Evolutionary conservation across 1,284 basidiomycete genomes (phyloP).

Genomic region (Cerrena zonata): DNA sequence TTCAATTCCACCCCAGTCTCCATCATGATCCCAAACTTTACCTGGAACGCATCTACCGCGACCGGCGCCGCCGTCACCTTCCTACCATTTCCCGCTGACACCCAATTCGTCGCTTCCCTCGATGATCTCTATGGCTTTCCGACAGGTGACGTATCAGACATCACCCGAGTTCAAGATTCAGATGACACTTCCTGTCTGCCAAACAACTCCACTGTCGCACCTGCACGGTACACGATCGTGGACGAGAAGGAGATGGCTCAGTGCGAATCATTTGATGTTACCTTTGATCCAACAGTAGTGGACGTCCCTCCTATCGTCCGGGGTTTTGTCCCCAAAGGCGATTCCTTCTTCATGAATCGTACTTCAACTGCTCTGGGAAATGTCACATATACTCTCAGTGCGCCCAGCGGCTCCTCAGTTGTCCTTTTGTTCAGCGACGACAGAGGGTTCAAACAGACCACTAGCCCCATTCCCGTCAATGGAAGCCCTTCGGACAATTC

Average conservation of each 20-base stretch:
- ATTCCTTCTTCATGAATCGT: slow-evolving; percentile 35
- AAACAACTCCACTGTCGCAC: slow-evolving; percentile 7
- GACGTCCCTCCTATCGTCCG: slow-evolving; percentile 37
- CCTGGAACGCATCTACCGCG: slow-evolving; percentile 34
- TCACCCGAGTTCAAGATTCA: slow-evolving; percentile 41
- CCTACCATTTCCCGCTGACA: slow-evolving; percentile 45
- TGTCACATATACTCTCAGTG: slow-evolving; percentile 42
- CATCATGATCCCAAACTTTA: slow-evolving; percentile 37
- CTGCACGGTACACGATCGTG: slow-evolving; percentile 22
- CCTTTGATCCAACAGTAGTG: slow-evolving; percentile 34
- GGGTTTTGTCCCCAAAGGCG: slow-evolving; percentile 39
- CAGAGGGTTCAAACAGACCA: slow-evolving; percentile 22
- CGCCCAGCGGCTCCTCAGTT: slow-evolving; percentile 32
- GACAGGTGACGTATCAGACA: slow-evolving; percentile 42
- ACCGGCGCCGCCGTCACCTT: slow-evolving; percentile 43
- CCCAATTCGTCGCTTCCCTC: slow-evolving; percentile 50
- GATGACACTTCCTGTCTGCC: slow-evolving; percentile 40
- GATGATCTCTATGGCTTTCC: slow-evolving; percentile 38
- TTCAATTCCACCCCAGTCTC: slow-evolving; percentile 44
- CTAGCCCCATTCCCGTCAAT: slow-evolving; percentile 21
- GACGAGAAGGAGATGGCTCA: slow-evolving; percentile 32
- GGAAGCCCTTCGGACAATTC: slow-evolving; percentile 25
- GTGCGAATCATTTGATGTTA: slow-evolving; percentile 45
- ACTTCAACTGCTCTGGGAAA: slow-evolving; percentile 27
- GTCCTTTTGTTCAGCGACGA: slow-evolving; percentile 35